A percentile compares a stretch with the other conserved stretches of the same genome.
phyloP scores from a whole-genome alignment of 2,329 filamentous ascomycete genomes.

The Pestalotiopsis sp. region DNA sequence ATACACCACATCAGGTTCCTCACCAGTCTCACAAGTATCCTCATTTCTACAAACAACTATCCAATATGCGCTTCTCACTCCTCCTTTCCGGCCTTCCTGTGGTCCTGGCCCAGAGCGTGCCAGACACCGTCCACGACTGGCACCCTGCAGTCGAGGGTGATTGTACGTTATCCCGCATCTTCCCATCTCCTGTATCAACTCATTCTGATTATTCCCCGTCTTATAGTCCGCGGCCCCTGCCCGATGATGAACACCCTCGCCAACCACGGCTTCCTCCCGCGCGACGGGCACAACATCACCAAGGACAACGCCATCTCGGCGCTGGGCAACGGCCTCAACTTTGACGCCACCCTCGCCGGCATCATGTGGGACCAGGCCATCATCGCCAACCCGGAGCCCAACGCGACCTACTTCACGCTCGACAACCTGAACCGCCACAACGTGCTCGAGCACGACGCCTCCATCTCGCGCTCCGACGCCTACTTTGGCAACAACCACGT shows the following conservation, averaged over 20 bases:
- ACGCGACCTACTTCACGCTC: slow-evolving; percentile 40
- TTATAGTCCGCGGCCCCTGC: slow-evolving; percentile 40
- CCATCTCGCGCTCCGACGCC: slow-evolving; percentile 40
- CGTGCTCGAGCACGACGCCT: slow-evolving; percentile 45
- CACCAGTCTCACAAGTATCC: not conserved
- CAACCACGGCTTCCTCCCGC: slow-evolving; percentile 48
- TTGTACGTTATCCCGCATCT: not conserved
- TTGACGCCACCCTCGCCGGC: slow-evolving; percentile 36
- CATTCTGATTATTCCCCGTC: not conserved
- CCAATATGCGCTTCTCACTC: not conserved
- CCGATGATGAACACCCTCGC: slow-evolving; percentile 50
- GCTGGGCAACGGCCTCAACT: slow-evolving; percentile 40
- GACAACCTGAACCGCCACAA: slow-evolving; percentile 46
- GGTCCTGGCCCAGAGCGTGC: not conserved
- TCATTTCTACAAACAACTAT: not conserved
- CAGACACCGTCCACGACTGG: not conserved
- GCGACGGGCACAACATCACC: slow-evolving; percentile 41
- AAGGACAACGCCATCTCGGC: slow-evolving; percentile 35
- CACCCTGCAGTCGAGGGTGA: not conserved
- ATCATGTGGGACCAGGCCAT: slow-evolving; percentile 45
- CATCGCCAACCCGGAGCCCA: slow-evolving; percentile 38
- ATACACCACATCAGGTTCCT: not conserved
- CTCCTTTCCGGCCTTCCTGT: not conserved
- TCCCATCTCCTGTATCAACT: not conserved
- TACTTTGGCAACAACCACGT: slow-evolving; percentile 49